Conservation (phyloP, 306 rosid species). For the Prunus davidiana region DNA sequence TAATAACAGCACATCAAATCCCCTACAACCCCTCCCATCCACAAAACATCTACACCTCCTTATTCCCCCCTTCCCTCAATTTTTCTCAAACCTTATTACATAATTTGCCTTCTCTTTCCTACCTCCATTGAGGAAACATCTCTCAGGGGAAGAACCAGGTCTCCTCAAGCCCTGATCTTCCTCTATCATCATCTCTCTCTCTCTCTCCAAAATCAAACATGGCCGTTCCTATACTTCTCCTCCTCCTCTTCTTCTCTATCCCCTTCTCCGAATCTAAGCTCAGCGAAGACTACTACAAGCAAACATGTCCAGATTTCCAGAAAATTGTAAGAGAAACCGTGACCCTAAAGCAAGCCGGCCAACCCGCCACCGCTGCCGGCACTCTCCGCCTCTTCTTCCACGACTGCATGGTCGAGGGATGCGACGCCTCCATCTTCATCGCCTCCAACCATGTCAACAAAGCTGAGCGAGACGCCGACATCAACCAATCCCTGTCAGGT, state of each 20-base stretch:
- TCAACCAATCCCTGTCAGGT: constrained; percentile 43
- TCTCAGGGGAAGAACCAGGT: neutral
- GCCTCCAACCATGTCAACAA: constrained; percentile 34
- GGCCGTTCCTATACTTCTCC: constrained; percentile 1
- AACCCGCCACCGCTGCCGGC: constrained; percentile 47
- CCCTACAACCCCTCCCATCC: constrained; percentile 38
- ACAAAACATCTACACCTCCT: neutral
- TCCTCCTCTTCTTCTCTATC: constrained; percentile 8
- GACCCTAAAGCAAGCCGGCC: constrained; percentile 26
- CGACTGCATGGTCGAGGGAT: constrained; percentile 50
- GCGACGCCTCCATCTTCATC: constrained; percentile 46
- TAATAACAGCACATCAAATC: neutral
- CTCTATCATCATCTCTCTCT: neutral
- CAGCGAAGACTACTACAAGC: constrained; percentile 33
- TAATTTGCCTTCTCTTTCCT: constrained; percentile 1
- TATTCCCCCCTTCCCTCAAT: neutral
- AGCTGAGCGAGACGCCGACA: constrained; percentile 46
- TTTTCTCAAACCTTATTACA: neutral
- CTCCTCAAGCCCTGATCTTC: neutral
- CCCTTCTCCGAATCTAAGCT: constrained; percentile 30
- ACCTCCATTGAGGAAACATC: neutral
- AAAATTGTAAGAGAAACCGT: constrained; percentile 34
- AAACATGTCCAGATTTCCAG: constrained; percentile 40
- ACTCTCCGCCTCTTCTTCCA: constrained; percentile 44
- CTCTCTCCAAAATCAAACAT: neutral